Base-by-base conservation (phyloP, 805 yeast species). In the Candida rishiriensis region DNA sequence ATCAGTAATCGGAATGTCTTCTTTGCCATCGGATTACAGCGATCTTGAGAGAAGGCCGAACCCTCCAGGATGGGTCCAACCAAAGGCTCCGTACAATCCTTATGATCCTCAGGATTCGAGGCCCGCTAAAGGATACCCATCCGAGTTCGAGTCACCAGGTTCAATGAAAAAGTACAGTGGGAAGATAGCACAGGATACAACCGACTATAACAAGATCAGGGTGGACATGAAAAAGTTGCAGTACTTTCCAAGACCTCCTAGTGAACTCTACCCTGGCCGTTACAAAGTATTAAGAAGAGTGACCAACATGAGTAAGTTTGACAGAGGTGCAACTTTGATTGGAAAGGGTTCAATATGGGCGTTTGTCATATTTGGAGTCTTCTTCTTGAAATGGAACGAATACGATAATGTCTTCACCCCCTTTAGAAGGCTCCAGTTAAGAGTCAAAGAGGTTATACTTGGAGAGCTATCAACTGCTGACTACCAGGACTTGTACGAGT, bases 81-180 rank as follows among this genome's bases (percentile, higher is more conserved):
- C 95, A 10, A 78, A 73, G 49, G 91, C 90, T 1, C 93, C 93
- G 1, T 88, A 85, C 60, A 87, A 87, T 55, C 95, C 95, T 7
- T 88, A 81, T 56, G 96, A 87, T 57, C 85, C 90, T 0, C 65
- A 76, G 1, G 96, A 87, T 57, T 59, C 69, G 34, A 70, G 96
- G 38, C 95, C 96, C 0, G 76, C 95, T 0, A 81, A 81, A 57
- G 95, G 96, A 2, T 87, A 88, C 51, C 96, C 96, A 1, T 81
- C 89, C 21, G 96, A 87, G 60, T 88, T 73, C 66, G 71, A 76
- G 45, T 65, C 81, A 1, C 91, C 93, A 0, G 82, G 86, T 1
- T 68, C 71, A 35, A 71, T 76, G 29, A 79, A 85, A 26, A 60
- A 64, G 15, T 79, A 59, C 42, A 50, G 56, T 3, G 65, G 66